Percentiles rank a stretch among this genome's conserved stretches.
phyloP scores from a whole-genome alignment of 2,329 filamentous ascomycete species.

The Aspergillus pseudoglaucus region DNA sequence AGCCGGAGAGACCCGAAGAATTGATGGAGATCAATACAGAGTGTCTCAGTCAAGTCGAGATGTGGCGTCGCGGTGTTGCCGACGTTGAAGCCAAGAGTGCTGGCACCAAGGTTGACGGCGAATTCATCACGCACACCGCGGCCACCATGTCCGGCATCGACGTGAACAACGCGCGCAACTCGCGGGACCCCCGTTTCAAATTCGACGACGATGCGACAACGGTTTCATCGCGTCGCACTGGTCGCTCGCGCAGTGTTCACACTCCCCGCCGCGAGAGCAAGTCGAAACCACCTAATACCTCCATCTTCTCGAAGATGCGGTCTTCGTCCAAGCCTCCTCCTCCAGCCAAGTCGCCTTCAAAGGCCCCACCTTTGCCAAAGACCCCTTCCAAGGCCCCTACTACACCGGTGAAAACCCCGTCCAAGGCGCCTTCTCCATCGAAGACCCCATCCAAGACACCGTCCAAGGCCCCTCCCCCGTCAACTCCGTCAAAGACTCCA shows the following conservation, averaged over 20 bases:
- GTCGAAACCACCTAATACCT: conserved; percentile 12
- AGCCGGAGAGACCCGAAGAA: conserved; percentile 45
- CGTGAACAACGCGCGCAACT: conserved; percentile 24
- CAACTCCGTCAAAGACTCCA: conserved; percentile 8
- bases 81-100: conserved; percentile 49
- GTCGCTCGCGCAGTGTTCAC: conserved; percentile 23
- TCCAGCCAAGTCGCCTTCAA: conserved; percentile 9
- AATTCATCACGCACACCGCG: conserved; percentile 58
- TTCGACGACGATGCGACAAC: conserved; percentile 29
- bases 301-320: conserved; percentile 11
- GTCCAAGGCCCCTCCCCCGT: conserved; percentile 11
- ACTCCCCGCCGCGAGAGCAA: conserved; percentile 12
- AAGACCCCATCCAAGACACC: conserved; percentile 13
- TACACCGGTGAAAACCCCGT: conserved; percentile 6
- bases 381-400: conserved; percentile 2
- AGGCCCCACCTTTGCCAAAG: conserved; percentile 1
- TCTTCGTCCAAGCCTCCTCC: conserved; percentile 9
- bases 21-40: conserved; percentile 49
- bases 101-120: conserved; percentile 58
- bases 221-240: conserved; percentile 30
- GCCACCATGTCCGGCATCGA: conserved; percentile 42
- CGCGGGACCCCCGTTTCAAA: conserved; percentile 29
- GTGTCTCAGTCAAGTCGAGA: conserved; percentile 51
- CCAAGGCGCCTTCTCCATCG: conserved; percentile 15
- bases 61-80: conserved; percentile 58